These are phyloP conservation scores for Penicillium sp. DNA, from an alignment of 2,329 filamentous ascomycete species.

Conservation along the genomic window DNA sequence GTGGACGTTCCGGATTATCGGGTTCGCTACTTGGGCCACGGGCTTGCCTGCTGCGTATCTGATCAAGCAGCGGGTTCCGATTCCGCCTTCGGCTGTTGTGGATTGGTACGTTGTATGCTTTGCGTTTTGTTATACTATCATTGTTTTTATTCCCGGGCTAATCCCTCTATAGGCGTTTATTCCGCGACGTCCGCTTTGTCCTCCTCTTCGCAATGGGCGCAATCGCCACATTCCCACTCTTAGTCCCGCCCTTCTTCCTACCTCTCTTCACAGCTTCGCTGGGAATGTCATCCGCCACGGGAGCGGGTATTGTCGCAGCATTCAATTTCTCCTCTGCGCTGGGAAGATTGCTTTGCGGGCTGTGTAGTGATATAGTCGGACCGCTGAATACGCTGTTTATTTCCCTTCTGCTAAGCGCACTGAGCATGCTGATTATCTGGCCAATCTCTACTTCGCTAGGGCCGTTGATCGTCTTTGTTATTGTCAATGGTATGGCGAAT, in stretches of 20 bases:
- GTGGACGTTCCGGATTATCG: constrained; percentile 36
- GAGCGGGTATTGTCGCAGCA: constrained; percentile 51
- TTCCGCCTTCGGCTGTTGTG: constrained; percentile 36
- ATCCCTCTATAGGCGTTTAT: constrained; percentile 36
- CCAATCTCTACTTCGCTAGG: constrained; percentile 49
- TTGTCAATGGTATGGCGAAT: constrained; percentile 53
- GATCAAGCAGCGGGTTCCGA: constrained; percentile 33
- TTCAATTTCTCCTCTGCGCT: constrained; percentile 55
- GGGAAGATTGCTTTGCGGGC: constrained; percentile 49
- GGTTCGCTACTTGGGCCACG: constrained; percentile 45
- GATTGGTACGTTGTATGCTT: constrained; percentile 39
- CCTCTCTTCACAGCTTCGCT: constrained; percentile 50
- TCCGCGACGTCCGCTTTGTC: constrained; percentile 45
- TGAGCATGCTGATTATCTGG: constrained; percentile 56
- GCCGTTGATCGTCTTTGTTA: constrained; percentile 49
- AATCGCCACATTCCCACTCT: constrained; percentile 52
- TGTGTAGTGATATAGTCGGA: constrained; percentile 48
- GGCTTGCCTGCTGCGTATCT: constrained; percentile 50
- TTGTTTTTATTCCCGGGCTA: no score
- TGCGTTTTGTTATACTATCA: background rate
- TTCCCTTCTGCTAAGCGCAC: constrained; percentile 44
- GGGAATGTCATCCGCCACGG: constrained; percentile 46
- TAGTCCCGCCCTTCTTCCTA: constrained; percentile 55
- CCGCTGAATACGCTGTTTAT: constrained; percentile 49
- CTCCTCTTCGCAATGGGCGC: constrained; percentile 48